Base-by-base conservation (phyloP, 2,329 filamentous ascomycete genomes). In the Leptosphaerulina australis region DNA sequence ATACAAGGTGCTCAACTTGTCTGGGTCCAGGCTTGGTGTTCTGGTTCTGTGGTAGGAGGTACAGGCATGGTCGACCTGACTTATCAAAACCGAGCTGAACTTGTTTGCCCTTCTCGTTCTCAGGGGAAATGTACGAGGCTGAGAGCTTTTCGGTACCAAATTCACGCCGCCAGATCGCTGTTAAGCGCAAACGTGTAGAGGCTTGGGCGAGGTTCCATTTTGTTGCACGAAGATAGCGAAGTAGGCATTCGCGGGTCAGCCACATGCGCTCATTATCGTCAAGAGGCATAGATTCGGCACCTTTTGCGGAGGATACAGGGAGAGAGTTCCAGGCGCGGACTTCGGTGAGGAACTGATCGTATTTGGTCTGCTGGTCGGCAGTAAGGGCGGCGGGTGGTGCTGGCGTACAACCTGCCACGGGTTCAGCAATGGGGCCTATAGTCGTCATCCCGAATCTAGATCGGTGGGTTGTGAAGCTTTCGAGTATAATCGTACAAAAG, bases 101-200 rank as follows among this genome's bases (percentile, higher is more conserved):
- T 74, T 97, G 93, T 79, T 99, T 99, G 60, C 94, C 94, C 8
- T 93, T 97, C 77, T 93, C 91, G 73, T 97, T 96, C 79, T 99
- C 94, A 10, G 89, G 85, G 1, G 88, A 91, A 66, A 97, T 93
- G 75, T 96, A 88, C 7, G 97, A 92, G 8, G 88, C 80, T 0
- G 90, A 92, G 67, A 91, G 83, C 47, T 76, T 69, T 44, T 83
- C 85, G 49, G 95, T 80, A 37, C 91, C 91, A 68, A 96, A 99
- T 68, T 96, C 91, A 47, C 93, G 83, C 36, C 94, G 85, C 94
- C 94, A 99, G 53, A 84, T 82, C 49, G 97, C 76, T 0, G 93
- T 97, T 34, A 83, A 83, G 60, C 87, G 85, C 30, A 97, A 75
- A n/a, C 94, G 88, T 69, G 87, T 88, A 60, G 87, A 82, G 7